Conservation (phyloP, 805 yeast species). For the Teunomyces stri region DNA sequence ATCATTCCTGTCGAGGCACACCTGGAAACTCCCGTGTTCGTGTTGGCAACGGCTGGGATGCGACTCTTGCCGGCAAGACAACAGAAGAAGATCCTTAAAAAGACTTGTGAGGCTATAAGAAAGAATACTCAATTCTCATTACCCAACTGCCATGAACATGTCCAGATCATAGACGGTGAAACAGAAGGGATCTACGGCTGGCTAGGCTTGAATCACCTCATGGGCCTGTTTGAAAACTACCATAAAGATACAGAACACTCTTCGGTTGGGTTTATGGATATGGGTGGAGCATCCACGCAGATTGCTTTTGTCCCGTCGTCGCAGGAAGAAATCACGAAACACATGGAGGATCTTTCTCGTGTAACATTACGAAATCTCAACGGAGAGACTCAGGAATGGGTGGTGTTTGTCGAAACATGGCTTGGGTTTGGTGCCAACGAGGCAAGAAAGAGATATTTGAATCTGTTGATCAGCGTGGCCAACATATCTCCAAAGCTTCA, state of each 20-base stretch:
- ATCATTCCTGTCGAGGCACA: slow-evolving; percentile 65
- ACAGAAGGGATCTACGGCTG: slow-evolving; percentile 96
- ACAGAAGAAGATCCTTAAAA: slow-evolving; percentile 51
- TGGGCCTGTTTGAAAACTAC: slow-evolving; percentile 58
- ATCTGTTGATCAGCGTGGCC: slow-evolving; percentile 45
- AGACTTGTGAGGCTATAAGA: slow-evolving; percentile 58
- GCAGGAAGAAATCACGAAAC: slow-evolving; percentile 55
- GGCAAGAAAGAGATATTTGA: slow-evolving; percentile 73
- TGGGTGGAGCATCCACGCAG: slow-evolving; percentile 99
- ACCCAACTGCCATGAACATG: slow-evolving; percentile 63
- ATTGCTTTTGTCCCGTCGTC: slow-evolving; percentile 85
- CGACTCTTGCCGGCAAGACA: slow-evolving; percentile 61
- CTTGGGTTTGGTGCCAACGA: slow-evolving; percentile 96
- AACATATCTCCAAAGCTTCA: slow-evolving; percentile 12
- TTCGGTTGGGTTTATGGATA: slow-evolving; percentile 95
- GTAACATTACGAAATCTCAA: slow-evolving; percentile 64
- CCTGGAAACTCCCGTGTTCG: slow-evolving; percentile 74
- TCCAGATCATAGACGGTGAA: slow-evolving; percentile 89
- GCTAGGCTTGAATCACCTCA: slow-evolving; percentile 84
- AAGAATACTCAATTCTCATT: slow-evolving; percentile 55
- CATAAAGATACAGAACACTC: slow-evolving; percentile 35
- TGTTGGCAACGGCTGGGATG: slow-evolving; percentile 98
- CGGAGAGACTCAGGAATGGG: slow-evolving; percentile 75
- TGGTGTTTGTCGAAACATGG: slow-evolving; percentile 94
- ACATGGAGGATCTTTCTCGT: slow-evolving; percentile 68